These are phyloP conservation scores for Apophysomyces sp. DNA, from an alignment of 371 early-diverging fungal genomes.

Conservation along the genomic window DNA sequence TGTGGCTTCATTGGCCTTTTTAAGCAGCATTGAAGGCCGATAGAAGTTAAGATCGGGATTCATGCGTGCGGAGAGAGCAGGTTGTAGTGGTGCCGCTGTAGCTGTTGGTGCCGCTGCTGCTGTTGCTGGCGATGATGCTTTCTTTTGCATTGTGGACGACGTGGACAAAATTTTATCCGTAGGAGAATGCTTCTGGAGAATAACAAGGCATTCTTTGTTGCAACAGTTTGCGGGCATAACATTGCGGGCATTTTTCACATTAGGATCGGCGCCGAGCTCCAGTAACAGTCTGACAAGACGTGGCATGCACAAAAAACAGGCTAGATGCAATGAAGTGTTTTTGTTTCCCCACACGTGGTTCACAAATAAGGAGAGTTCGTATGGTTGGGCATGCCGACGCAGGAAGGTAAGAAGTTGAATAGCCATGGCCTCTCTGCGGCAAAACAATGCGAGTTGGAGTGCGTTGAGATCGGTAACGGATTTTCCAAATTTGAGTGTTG, in stretches of 20 bases:
- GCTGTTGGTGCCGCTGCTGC: not conserved
- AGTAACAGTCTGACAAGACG: conserved; percentile 60
- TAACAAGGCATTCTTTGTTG: conserved; percentile 13
- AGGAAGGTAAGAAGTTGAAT: conserved; percentile 7
- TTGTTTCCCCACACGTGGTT: conserved; percentile 67
- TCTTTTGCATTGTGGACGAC: not conserved
- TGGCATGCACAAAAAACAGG: conserved; percentile 70
- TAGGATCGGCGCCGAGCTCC: conserved; percentile 61
- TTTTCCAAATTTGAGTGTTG: conserved; percentile 11
- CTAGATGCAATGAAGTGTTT: conserved; percentile 71
- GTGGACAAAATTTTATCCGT: not conserved
- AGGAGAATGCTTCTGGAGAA: not conserved
- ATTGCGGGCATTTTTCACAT: conserved; percentile 59
- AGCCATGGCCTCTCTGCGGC: conserved; percentile 11
- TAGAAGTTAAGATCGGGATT: not conserved
- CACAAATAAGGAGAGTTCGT: conserved; percentile 44
- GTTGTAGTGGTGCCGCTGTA: not conserved
- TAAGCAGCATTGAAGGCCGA: not conserved
- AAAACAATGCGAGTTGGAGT: conserved; percentile 19
- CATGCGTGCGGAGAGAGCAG: not conserved
- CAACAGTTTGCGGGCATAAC: conserved; percentile 73
- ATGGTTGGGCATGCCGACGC: conserved; percentile 9
- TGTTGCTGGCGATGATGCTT: not conserved
- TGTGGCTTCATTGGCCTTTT: not conserved
- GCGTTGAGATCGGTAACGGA: conserved; percentile 19